phyloP scores from a whole-genome alignment of 768 basidiomycete genomes.

The Amanita polypyramis region DNA sequence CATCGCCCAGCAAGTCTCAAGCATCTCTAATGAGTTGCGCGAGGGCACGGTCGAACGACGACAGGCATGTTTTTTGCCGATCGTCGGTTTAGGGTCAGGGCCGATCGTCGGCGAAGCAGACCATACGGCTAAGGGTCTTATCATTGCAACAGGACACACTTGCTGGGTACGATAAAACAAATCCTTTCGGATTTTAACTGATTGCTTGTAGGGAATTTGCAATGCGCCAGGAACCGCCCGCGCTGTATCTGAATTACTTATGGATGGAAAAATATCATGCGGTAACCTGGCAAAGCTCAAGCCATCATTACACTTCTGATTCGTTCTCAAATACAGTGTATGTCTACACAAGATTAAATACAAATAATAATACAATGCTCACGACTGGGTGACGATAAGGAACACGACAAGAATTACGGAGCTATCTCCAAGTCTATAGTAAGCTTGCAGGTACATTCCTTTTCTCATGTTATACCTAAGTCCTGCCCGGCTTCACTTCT shows the following conservation, averaged over 20 bases:
- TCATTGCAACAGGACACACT: conserved; percentile 70
- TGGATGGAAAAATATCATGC: conserved; percentile 54
- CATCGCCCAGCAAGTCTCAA: conserved; percentile 44
- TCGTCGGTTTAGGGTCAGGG: conserved; percentile 43
- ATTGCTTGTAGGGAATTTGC: conserved; percentile 48
- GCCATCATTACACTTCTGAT: conserved; percentile 26
- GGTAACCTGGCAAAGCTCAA: conserved; percentile 41
- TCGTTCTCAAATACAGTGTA: background rate
- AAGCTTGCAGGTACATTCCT: background rate
- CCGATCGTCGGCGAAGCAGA: conserved; percentile 64
- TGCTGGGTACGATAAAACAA: conserved; percentile 47
- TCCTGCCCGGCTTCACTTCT: background rate
- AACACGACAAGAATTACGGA: background rate
- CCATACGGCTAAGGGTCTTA: conserved; percentile 48
- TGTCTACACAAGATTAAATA: conserved; percentile 2
- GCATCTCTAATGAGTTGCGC: conserved; percentile 47
- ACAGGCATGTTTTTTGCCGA: conserved; percentile 76
- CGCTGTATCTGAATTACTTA: conserved; percentile 57
- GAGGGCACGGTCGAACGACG: conserved; percentile 38
- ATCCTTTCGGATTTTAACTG: background rate
- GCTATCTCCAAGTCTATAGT: background rate
- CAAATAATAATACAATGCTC: conserved; percentile 2
- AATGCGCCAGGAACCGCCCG: conserved; percentile 80
- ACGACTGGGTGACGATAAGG: background rate
- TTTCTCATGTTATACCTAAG: background rate